Evolutionary conservation across 192 early-diverging fungal species (phyloP), one percentile per base, ranked within the genome.

Genomic region (Backusella circina): DNA sequence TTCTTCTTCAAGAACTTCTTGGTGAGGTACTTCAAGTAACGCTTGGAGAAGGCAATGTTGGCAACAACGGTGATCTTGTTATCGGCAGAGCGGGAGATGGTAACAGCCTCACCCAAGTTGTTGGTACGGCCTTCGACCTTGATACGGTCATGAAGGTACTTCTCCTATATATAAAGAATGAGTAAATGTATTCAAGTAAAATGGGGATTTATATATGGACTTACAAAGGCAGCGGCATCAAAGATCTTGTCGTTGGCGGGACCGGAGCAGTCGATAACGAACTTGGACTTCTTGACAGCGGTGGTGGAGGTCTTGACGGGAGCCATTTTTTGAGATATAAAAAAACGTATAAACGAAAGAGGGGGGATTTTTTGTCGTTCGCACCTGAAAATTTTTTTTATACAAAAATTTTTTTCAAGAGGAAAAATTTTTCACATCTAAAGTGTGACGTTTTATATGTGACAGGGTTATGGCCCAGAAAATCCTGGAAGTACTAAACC

Each of bases 1-100:
- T 98, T 88, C 94, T 99, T 97, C 94, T 99, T 99, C 85, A 99
- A 88, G 93, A 96, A 99, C 91, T 97, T 97, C 94, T 99, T 99
- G 89, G 98, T 94, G 69, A 99, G 93, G 91, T 99, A 99, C 94
- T 99, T 99, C 85, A 98, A 84, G 92, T 99, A 99, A 79, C 97
- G 93, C 93, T 99, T 99, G 79, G 97, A 92, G 88, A 98, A 95
- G 69, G 85, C 86, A 76, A 82, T 79, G 84, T 86, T 88, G 82
- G 91, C 85, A 75, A 90, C 87, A 76, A 96, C 91, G 75, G 94
- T 92, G 82, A 99, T 86, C 82, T 88, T 90, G 83, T 84, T 80
- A 77, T 91, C 89, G 75, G 84, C 85, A 33, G 71, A 80, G 77
- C 95, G 95, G 83, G 86, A 79, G 77, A 99, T 96, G 86, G 89